Percentiles rank a stretch among this genome's conserved stretches.
Conservation (phyloP, 176 grass and related monocot genomes). For the Stipa capillata region DNA sequence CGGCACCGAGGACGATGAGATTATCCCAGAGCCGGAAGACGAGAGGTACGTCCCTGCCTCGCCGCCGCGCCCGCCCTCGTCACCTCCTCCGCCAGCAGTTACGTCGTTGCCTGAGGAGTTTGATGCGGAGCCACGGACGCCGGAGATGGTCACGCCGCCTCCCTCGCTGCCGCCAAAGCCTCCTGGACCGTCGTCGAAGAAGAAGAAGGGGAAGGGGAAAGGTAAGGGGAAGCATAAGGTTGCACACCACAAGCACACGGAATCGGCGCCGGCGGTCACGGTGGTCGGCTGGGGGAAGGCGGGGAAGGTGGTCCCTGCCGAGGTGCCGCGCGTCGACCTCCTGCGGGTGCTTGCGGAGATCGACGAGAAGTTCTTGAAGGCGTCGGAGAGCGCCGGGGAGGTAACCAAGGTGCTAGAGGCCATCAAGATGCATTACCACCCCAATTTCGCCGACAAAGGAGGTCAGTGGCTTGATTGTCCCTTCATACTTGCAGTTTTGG, state of each 20-base stretch:
- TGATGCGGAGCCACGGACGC: constrained; percentile 50
- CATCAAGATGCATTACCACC: constrained; percentile 97
- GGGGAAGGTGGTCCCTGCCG: constrained; percentile 39
- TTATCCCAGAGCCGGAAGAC: constrained; percentile 26
- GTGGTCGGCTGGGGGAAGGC: constrained; percentile 34
- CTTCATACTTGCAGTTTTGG: constrained; percentile 11
- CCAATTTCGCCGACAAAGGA: constrained; percentile 88
- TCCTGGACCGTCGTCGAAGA: constrained; percentile 30
- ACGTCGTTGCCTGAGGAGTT: background rate
- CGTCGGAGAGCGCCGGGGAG: constrained; percentile 69
- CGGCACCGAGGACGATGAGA: constrained; percentile 51
- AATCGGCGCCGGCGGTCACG: constrained; percentile 50
- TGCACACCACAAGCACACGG: constrained; percentile 75
- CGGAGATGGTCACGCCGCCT: constrained; percentile 42
- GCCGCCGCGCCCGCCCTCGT: constrained; percentile 40
- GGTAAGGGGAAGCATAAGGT: constrained; percentile 30
- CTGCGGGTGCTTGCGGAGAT: constrained; percentile 60
- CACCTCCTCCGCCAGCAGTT: constrained; percentile 11
- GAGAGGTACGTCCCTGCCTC: constrained; percentile 35
- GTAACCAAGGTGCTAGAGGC: constrained; percentile 87
- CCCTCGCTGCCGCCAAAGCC: constrained; percentile 35
- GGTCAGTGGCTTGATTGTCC: constrained; percentile 49
- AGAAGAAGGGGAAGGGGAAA: constrained; percentile 42
- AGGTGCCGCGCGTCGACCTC: constrained; percentile 43
- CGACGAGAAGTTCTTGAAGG: constrained; percentile 77